phyloP scores from a whole-genome alignment of 1,139 yeast genomes.

The Geotrichum restrictum region DNA sequence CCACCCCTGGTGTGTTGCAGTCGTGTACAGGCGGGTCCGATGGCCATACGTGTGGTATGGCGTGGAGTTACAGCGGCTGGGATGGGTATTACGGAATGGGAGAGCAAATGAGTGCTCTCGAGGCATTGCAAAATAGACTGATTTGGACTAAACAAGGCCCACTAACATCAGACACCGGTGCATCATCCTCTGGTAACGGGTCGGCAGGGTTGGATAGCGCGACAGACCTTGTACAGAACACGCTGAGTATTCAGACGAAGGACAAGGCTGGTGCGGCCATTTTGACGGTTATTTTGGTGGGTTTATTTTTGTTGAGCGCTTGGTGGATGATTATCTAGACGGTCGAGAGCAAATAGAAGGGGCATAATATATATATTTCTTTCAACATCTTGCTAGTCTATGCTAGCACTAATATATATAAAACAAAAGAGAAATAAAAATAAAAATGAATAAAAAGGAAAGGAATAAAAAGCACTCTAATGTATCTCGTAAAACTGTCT shows the following conservation, averaged over 20 bases:
- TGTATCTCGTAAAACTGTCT: neutral
- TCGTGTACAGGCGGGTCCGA: slow-evolving; percentile 84
- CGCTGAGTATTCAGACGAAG: slow-evolving; percentile 35
- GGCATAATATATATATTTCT: neutral
- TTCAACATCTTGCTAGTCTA: too few relatives aligned
- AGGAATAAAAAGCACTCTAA: neutral
- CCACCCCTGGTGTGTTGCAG: slow-evolving; percentile 76
- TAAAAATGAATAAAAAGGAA: neutral
- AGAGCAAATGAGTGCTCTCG: slow-evolving; percentile 87
- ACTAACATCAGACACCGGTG: slow-evolving; percentile 46
- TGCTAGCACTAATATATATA: too few relatives aligned
- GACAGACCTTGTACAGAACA: slow-evolving; percentile 14
- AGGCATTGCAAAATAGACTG: slow-evolving; percentile 58
- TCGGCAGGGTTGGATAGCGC: slow-evolving; percentile 34
- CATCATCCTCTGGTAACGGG: slow-evolving; percentile 41
- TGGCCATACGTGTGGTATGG: slow-evolving; percentile 86
- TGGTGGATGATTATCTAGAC: slow-evolving; percentile 57
- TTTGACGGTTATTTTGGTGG: slow-evolving; percentile 67
- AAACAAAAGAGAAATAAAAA: neutral
- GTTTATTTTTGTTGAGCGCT: slow-evolving; percentile 58
- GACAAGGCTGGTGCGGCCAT: slow-evolving; percentile 87
- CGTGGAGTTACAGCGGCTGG: slow-evolving; percentile 70
- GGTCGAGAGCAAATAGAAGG: neutral
- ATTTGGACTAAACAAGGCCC: slow-evolving; percentile 43
- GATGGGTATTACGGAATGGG: slow-evolving; percentile 83